Base-by-base conservation (phyloP, 75 land plant species). In the Azolla pinnata region DNA sequence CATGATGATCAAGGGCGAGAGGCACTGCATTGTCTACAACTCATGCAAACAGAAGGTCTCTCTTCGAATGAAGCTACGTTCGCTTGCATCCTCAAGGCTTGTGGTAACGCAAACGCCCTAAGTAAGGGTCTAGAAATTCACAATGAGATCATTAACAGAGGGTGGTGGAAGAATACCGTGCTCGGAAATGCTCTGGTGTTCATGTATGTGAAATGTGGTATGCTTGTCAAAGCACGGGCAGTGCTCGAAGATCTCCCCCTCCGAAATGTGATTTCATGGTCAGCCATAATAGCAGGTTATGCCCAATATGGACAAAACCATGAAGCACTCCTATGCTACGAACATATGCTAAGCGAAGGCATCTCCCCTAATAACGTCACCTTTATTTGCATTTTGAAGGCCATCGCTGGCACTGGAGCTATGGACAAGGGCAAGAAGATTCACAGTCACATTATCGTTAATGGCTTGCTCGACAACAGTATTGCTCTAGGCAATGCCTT, bases 11-110 rank as follows among this genome's bases (percentile, higher is more conserved):
- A 70, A 17, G 65, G 76, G 32, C 49, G 21, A 18, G 70, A 83
- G 31, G 60, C 77, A 2, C 30, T 83, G 26, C 38, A 59, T 54
- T 23, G 76, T 16, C 56, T 72, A 8, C 27, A 61, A 16, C 53
- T 54, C 20, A 83, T 83, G 82, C 61, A 68, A 61, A 1, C 12
- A 8, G 59, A 35, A 49, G 62, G 28, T 27, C 32, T 75, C 29
- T 53, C 60, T 8, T 69, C 74, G 10, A 72, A 71, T 66, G 56
- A 67, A 0, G 56, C 68, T 20, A 80, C 79, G 20, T 44, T 75
- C 31, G 79, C 44, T 28, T 46, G 29, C 27, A 14, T 40, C 1
- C 65, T 62, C 27, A 33, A 62, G 21, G 60, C 58, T 20, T 62
- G 38, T 32, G 21, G 33, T n/a, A 52, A 21, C 57, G 14, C 51